Evolutionary conservation across 495 filamentous ascomycete genomes (phyloP).

Genomic region (Penicillium daleae): DNA sequence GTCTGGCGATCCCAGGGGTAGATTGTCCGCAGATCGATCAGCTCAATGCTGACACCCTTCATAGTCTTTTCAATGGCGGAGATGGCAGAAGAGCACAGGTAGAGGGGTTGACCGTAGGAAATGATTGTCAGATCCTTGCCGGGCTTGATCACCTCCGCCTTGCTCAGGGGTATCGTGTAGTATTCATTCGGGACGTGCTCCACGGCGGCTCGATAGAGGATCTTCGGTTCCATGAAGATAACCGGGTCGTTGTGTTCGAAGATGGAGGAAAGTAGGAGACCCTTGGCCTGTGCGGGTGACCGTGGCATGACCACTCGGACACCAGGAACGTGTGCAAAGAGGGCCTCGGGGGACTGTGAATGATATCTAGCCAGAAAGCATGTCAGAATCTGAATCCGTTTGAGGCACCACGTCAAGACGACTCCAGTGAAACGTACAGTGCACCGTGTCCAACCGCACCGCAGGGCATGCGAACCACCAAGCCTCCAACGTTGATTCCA

Average conservation of each 20-base stretch:
- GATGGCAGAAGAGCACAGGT: slow-evolving; percentile 82
- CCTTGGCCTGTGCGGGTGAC: slow-evolving; percentile 90
- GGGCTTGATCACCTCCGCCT: slow-evolving; percentile 84
- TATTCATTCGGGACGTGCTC: slow-evolving; percentile 87
- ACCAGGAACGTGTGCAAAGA: slow-evolving; percentile 93
- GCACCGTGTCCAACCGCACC: slow-evolving; percentile 96
- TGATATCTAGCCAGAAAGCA: slow-evolving; percentile 65
- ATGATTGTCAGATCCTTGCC: slow-evolving; percentile 86
- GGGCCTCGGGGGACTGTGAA: slow-evolving; percentile 87
- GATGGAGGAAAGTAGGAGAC: slow-evolving; percentile 76
- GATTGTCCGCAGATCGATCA: slow-evolving; percentile 89
- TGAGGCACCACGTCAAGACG: no score
- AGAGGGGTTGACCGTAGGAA: slow-evolving; percentile 91
- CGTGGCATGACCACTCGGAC: slow-evolving; percentile 88
- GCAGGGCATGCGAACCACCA: slow-evolving; percentile 93
- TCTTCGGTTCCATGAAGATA: slow-evolving; percentile 96
- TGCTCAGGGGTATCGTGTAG: slow-evolving; percentile 84
- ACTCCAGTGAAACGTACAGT: slow-evolving; percentile 55
- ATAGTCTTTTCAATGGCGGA: slow-evolving; percentile 79
- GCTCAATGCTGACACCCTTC: slow-evolving; percentile 72
- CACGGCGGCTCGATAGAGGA: slow-evolving; percentile 90
- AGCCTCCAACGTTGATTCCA: slow-evolving; percentile 68
- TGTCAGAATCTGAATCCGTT: slow-evolving; percentile 8
- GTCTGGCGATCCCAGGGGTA: slow-evolving; percentile 95
- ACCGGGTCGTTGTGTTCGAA: slow-evolving; percentile 86